Percentiles rank a stretch among this genome's conserved stretches.
These are phyloP conservation scores for Phaeosphaeriaceae sp. DNA, from an alignment of 2,329 filamentous ascomycete genomes.

Conservation along the genomic window DNA sequence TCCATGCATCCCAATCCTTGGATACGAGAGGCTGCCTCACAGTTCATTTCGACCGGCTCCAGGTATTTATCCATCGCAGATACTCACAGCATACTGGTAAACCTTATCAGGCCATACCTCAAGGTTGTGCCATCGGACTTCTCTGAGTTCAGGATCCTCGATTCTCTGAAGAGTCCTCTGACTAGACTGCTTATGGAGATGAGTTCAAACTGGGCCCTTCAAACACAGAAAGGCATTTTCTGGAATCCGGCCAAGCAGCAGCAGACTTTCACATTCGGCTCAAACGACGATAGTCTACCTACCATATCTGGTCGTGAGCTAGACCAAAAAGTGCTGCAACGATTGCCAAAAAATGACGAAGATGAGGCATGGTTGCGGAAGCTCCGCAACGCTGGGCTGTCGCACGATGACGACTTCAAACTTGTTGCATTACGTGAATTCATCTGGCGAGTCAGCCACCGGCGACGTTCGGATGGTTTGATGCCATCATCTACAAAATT, in stretches of 20 bases:
- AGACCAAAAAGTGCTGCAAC: slow-evolving; percentile 66
- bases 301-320: slow-evolving; percentile 66
- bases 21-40: slow-evolving; percentile 88
- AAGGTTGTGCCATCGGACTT: slow-evolving; percentile 76
- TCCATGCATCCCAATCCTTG: slow-evolving; percentile 93
- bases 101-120: slow-evolving; percentile 81
- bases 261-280: slow-evolving; percentile 72
- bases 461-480: slow-evolving; percentile 66
- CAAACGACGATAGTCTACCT: slow-evolving; percentile 62
- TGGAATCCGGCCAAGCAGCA: slow-evolving; percentile 81
- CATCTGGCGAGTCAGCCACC: slow-evolving; percentile 83
- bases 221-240: slow-evolving; percentile 81
- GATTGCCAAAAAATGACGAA: slow-evolving; percentile 81
- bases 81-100: slow-evolving; percentile 81
- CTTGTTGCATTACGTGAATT: slow-evolving; percentile 86
- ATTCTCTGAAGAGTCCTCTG: slow-evolving; percentile 82
- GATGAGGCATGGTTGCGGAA: slow-evolving; percentile 93
- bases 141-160: slow-evolving; percentile 76
- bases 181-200: slow-evolving; percentile 84
- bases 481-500: slow-evolving; percentile 56
- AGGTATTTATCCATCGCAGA: slow-evolving; percentile 81
- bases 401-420: slow-evolving; percentile 86
- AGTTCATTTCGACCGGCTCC: slow-evolving; percentile 81
- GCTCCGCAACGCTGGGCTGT: slow-evolving; percentile 83
- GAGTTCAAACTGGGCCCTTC: slow-evolving; percentile 83